These are phyloP conservation scores for Pholiota adiposa DNA, from an alignment of 1,284 basidiomycete species.

Conservation along the genomic window DNA sequence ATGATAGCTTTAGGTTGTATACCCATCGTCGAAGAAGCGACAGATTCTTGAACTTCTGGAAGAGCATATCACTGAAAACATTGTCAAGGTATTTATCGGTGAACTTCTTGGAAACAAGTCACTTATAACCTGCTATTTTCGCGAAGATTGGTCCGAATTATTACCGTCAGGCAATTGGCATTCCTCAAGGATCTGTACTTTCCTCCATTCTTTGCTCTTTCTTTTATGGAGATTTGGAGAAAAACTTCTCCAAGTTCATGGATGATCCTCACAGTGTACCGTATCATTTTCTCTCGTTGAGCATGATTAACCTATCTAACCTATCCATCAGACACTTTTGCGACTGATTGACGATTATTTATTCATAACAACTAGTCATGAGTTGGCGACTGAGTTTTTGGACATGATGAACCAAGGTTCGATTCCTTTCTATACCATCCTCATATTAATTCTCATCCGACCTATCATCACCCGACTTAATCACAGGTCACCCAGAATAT, in stretches of 20 bases:
- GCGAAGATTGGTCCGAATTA: constrained; percentile 74
- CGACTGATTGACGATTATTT: constrained; percentile 95
- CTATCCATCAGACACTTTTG: constrained; percentile 65
- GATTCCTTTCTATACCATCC: neutral
- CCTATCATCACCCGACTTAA: neutral
- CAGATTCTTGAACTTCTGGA: constrained; percentile 78
- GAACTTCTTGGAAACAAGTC: neutral
- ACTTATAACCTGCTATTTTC: neutral
- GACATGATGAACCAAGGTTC: constrained; percentile 78
- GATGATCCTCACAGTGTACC: constrained; percentile 66
- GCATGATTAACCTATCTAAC: neutral
- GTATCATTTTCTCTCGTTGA: constrained; percentile 1
- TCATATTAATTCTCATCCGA: neutral
- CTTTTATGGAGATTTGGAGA: constrained; percentile 93
- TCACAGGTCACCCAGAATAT: constrained; percentile 84
- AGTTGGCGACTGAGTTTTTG: constrained; percentile 75
- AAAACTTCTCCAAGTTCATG: constrained; percentile 60
- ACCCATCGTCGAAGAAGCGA: constrained; percentile 57
- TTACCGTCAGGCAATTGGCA: constrained; percentile 88
- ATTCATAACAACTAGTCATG: constrained; percentile 75
- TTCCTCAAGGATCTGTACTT: constrained; percentile 94
- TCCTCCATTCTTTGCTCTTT: constrained; percentile 91
- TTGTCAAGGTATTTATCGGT: constrained; percentile 72
- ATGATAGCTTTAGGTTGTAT: constrained; percentile 54
- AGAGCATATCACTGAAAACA: constrained; percentile 90